A percentile compares a stretch with the other conserved stretches of the same genome.
phyloP scores from a whole-genome alignment of 768 basidiomycete genomes.

The Lactifluus piperatus region DNA sequence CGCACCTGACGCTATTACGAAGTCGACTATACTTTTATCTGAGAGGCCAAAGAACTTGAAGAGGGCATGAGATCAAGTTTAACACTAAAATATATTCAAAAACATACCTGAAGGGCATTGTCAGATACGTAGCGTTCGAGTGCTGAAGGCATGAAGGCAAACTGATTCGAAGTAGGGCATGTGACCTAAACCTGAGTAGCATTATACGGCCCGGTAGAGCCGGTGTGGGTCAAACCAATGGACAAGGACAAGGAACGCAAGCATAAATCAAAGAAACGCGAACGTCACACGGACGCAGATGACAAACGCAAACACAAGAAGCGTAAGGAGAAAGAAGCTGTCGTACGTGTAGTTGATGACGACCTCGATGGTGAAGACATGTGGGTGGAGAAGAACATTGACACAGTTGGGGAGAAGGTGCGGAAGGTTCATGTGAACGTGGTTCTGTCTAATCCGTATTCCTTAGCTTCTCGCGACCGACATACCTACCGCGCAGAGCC shows the following conservation, averaged over 20 bases:
- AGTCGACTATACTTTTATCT: conserved; percentile 78
- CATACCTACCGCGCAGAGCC: conserved; percentile 67
- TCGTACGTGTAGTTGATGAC: conserved; percentile 54
- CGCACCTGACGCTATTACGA: conserved; percentile 77
- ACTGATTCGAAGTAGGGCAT: background rate
- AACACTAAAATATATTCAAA: background rate
- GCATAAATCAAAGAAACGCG: conserved; percentile 46
- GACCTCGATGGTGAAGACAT: conserved; percentile 65
- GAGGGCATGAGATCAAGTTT: background rate
- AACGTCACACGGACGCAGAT: conserved; percentile 38
- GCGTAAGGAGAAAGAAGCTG: conserved; percentile 29
- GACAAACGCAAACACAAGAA: conserved; percentile 31
- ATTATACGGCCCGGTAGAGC: background rate
- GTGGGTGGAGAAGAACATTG: conserved; percentile 86
- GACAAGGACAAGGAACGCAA: conserved; percentile 34
- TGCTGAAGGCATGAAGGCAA: conserved; percentile 44
- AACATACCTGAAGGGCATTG: conserved; percentile 60
- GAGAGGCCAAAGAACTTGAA: conserved; percentile 73
- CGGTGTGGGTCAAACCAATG: conserved; percentile 18
- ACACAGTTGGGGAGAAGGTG: conserved; percentile 68
- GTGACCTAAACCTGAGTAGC: background rate
- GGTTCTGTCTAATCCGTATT: background rate
- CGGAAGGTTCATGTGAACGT: conserved; percentile 23
- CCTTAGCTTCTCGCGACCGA: conserved; percentile 53
- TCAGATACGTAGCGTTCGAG: conserved; percentile 71